Evolutionary conservation across 2,329 filamentous ascomycete species (phyloP).

Genomic region (Ophiognomonia clavigignenti-juglandacearum): DNA sequence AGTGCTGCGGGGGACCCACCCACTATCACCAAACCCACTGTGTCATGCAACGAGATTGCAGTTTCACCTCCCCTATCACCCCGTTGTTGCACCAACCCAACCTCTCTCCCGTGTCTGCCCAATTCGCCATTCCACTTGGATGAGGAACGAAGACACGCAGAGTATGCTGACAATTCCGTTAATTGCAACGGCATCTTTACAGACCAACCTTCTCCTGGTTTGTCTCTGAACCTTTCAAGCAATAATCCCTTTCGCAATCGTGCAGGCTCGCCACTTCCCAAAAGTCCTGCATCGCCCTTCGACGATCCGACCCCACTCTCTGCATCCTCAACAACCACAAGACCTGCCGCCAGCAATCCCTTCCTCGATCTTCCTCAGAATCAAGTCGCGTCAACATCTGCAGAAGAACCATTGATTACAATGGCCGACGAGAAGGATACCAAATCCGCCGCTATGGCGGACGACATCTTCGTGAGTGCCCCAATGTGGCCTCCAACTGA

Average conservation of each 20-base stretch:
- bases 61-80: constrained; percentile 40
- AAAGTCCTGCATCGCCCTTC: constrained; percentile 47
- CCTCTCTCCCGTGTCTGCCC: background rate
- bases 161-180: constrained; percentile 8
- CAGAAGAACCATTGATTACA: constrained; percentile 37
- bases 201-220: constrained; percentile 46
- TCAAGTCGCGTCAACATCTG: constrained; percentile 25
- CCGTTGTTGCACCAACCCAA: constrained; percentile 20
- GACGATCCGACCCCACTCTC: constrained; percentile 46
- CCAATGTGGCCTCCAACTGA: background rate
- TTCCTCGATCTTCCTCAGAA: constrained; percentile 58
- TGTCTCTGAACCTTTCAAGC: constrained; percentile 67
- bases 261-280: constrained; percentile 54
- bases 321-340: constrained; percentile 19
- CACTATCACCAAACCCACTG: constrained; percentile 31
- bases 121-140: too few relatives aligned
- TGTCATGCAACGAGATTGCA: constrained; percentile 41
- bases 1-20: constrained; percentile 26
- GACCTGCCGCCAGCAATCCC: constrained; percentile 68
- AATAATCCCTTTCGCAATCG: constrained; percentile 81
- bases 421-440: constrained; percentile 45
- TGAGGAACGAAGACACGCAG: too few relatives aligned
- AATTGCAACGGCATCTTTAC: constrained; percentile 25
- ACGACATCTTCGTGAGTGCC: constrained; percentile 72
- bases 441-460: constrained; percentile 49